Base-by-base conservation (phyloP, 1,284 basidiomycete genomes). In the Violaceomyces palustris region DNA sequence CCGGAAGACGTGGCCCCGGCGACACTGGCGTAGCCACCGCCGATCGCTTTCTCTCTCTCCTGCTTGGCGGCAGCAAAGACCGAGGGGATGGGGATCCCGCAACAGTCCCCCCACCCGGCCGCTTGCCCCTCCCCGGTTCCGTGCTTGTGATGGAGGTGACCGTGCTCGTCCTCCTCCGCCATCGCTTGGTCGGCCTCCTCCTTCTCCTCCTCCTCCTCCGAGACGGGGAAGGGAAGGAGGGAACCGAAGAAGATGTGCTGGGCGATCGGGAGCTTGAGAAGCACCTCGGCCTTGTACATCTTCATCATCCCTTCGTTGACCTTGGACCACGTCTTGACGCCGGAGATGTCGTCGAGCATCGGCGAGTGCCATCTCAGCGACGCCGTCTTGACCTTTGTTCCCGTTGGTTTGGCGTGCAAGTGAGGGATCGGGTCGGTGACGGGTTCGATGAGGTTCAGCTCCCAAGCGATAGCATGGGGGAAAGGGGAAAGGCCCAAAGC, bases 261-360 rank as follows among this genome's bases (percentile, higher is more conserved):
- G 29, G 91, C 84, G 45, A 98, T 91, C 1, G 94, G 93, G 4
- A 98, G 82, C 74, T 97, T 97, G 45, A 85, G 85, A 15, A 98
- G 79, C 1, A 98, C 94, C 74, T 98, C 92, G 26, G 89, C 92
- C 29, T 80, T 80, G 75, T 92, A 97, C 93, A 98, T 98, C 75
- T 97, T 98, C 74, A 88, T 80, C 90, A 98, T 96, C 9, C 93
- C 94, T n/a, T 80, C 77, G 74, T 98, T 96, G 56, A 97, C 90
- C 74, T 97, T 97, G 68, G 87, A 84, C 92, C 92, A 97, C 2
- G 88, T 87, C 75, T 92, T 94, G 42, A 94, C 93, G 4, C 85
- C 89, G 0, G 90, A 93, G 50, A 98, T 98, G 72, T 97, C 93
- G 71, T 97, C 90, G 10, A 98, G 81, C 93, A 98, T 98, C 0